Evolutionary conservation across 331 rosid genomes (phyloP).

Genomic region (Telfairia occidentalis): DNA sequence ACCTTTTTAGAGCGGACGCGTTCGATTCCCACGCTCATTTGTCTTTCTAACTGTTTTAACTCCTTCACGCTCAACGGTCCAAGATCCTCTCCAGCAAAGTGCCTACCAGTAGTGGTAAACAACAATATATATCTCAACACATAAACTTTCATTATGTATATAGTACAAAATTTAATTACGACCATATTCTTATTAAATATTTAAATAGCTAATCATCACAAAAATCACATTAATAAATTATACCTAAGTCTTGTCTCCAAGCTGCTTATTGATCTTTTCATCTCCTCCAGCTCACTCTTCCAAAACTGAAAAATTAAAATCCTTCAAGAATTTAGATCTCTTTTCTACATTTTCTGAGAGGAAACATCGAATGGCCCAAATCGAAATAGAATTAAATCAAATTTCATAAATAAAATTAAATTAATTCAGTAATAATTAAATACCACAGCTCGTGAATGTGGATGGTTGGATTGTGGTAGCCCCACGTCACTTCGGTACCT

Average conservation of each 20-base stretch:
- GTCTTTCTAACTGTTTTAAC: conserved; percentile 35
- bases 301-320: conserved; percentile 19
- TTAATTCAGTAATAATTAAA: not conserved
- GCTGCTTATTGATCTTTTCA: conserved; percentile 18
- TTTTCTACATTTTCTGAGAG: too few relatives aligned
- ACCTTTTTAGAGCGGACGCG: conserved; percentile 32
- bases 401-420: not conserved
- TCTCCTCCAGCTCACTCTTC: conserved; percentile 38
- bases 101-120: not conserved
- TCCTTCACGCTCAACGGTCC: conserved; percentile 29
- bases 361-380: too few relatives aligned
- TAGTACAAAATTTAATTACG: too few relatives aligned
- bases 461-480: conserved; percentile 18
- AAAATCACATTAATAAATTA: not conserved
- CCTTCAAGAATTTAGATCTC: not conserved
- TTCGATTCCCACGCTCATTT: conserved; percentile 27
- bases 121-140: not conserved
- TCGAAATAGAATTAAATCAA: not conserved
- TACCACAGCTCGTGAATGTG: conserved; percentile 15
- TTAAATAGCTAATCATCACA: not conserved
- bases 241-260: conserved; percentile 31
- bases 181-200: not conserved
- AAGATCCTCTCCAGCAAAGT: conserved; percentile 37
- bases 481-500: conserved; percentile 29
- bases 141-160: too few relatives aligned